Base-by-base conservation (phyloP, 2,329 filamentous ascomycete genomes). In the Aspergillus vadensis region DNA sequence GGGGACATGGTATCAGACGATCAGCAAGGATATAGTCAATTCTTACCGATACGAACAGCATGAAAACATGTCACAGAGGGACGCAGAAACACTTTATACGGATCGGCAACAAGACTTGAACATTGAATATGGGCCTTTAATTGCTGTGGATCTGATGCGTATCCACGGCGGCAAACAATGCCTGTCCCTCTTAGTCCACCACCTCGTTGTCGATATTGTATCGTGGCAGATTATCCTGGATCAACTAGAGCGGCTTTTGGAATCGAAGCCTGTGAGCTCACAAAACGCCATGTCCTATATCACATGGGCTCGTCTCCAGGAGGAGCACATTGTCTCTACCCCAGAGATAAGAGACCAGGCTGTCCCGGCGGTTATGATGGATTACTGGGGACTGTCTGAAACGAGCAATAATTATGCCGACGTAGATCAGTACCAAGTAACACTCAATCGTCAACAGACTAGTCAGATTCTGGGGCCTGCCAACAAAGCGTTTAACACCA, bases 121-220 rank as follows among this genome's bases (percentile, higher is more conserved):
- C 21, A 60, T 57, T 15, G 19, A 19, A 21, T 38, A 44, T 4
- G 63, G 63, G 8, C 60, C 63, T 4, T 12, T 63, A 8, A 14
- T 63, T 4, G 44, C 43, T 14, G 50, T 59, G 8, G 56, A 63
- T 15, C 36, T 60, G 4, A 48, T 54, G 23, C 23, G 5, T 7
- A n/a, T 23, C 38, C 2, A 36, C 32, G 8, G 17, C 36, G 23
- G 6, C 25, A n/a, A 48, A 9, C 61, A 61, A 17, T 60, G 67
- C 25, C n/a, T 64, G 17, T 25, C 27, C 0, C 53, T 80, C 8
- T 65, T 61, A 6, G 60, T 60, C 1, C 65, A 67, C 52, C 65
- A 68, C 23, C 36, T 57, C 3, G 59, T 58, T 36, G 25, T 61
- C 8, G 59, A 61, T 38, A 38, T 58, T 4, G 59, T 61, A 5